Evolutionary conservation across 1,139 yeast species (phyloP).

Genomic region (Petasospora fabianii): DNA sequence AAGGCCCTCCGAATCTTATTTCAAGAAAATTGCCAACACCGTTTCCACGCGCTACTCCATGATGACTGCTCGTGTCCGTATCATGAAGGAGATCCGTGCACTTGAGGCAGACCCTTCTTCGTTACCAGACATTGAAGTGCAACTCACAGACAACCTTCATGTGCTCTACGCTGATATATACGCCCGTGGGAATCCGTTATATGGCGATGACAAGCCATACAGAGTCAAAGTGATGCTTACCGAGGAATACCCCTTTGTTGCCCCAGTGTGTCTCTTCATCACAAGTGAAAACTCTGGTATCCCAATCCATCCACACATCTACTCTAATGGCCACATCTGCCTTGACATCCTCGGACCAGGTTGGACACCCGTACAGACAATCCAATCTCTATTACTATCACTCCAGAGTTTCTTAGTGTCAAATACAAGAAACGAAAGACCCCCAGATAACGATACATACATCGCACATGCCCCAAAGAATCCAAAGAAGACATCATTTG

Average conservation of each 20-base stretch:
- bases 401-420: constrained; percentile 62
- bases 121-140: constrained; percentile 15
- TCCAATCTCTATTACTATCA: constrained; percentile 51
- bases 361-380: constrained; percentile 71
- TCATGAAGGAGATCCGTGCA: constrained; percentile 22
- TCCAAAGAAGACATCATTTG: constrained; percentile 49
- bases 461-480: constrained; percentile 50
- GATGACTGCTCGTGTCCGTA: constrained; percentile 14
- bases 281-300: constrained; percentile 30
- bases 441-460: constrained; percentile 48
- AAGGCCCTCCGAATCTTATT: not conserved
- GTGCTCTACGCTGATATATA: constrained; percentile 20
- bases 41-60: constrained; percentile 1
- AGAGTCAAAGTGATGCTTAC: constrained; percentile 41
- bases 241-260: constrained; percentile 55
- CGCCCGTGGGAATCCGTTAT: constrained; percentile 30
- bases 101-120: constrained; percentile 11
- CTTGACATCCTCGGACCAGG: constrained; percentile 58
- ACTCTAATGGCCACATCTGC: constrained; percentile 74
- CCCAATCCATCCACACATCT: constrained; percentile 71
- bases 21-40: not conserved
- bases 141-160: constrained; percentile 22
- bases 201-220: constrained; percentile 30
- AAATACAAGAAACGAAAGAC: constrained; percentile 40
- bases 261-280: constrained; percentile 58